Evolutionary conservation across 768 basidiomycete species (phyloP), one percentile per base, ranked within the genome.

Genomic region (Chiua virens): DNA sequence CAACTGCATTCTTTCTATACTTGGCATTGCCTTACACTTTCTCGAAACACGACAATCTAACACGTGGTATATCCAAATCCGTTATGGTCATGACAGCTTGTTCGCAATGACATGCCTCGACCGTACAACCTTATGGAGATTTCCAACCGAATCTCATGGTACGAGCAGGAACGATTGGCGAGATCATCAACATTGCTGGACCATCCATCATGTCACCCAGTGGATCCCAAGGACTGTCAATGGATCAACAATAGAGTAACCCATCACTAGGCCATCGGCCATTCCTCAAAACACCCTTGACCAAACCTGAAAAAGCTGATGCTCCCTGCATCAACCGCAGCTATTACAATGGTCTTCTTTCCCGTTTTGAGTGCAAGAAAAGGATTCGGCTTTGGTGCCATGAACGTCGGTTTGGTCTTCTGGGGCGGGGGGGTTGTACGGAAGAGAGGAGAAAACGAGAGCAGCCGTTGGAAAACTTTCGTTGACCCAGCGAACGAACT

Each of bases 301-400:
- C 87, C 85, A 57, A 98, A 93, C 47, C 89, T 75, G 71, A 92
- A 89, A 75, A 97, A 95, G 57, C 89, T 88, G 38, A 86, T 86
- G 55, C 80, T 92, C 9, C 95, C 92, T 3, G 83, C 79, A 69
- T 97, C 94, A 5, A 95, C 93, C 3, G 81, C 91, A 2, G 94
- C 95, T 42, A 98, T 79, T 30, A 98, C 76, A 46, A 95, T 74
- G 9, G 77, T 85, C 63, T 91, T 90, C 65, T 86, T 89, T 0
- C 96, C 96, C 25, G 82, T 80, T 58, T 95, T 91, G 53, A 98
- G 73, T 5, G 81, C 80, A 54, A 83, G 79, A 62, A 96, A 95
- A 0, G 92, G 88, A 58, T 94, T 86, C 4, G 79, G 72, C 54
- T 66, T 78, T 18, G 74, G 75, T 10, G 68, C 53, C 21, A 44